A percentile compares a stretch with the other conserved stretches of the same genome.
Evolutionary conservation across 163 green algal species (phyloP).

Genomic region (Scenedesmus sp.): DNA sequence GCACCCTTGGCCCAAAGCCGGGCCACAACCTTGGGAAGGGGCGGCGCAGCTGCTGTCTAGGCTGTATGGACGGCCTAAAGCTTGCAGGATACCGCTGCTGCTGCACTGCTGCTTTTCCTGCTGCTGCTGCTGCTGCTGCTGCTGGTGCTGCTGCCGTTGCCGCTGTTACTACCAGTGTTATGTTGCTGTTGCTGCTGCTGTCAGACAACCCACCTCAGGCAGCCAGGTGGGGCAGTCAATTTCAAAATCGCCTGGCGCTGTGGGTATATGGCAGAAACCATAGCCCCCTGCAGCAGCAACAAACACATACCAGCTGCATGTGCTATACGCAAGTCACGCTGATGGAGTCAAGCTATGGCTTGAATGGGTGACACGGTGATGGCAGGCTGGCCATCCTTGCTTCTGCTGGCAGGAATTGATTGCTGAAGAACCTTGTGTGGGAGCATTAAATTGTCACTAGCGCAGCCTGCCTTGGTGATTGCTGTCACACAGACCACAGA

Average conservation of each 20-base stretch:
- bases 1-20: background rate
- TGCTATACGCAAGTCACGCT: too few relatives aligned
- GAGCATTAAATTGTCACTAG: background rate
- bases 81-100: background rate
- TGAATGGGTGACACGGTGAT: too few relatives aligned
- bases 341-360: too few relatives aligned
- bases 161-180: background rate
- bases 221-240: constrained; percentile 83
- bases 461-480: background rate
- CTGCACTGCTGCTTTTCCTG: background rate
- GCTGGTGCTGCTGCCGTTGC: background rate
- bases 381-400: background rate
- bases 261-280: constrained; percentile 86
- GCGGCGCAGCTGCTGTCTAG: background rate
- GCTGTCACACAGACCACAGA: background rate
- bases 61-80: background rate
- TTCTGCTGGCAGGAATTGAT: background rate
- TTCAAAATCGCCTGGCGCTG: constrained; percentile 76
- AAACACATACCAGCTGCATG: background rate
- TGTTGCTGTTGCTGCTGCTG: background rate
- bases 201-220: constrained; percentile 69
- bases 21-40: too few relatives aligned
- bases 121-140: background rate
- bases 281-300: constrained; percentile 76
- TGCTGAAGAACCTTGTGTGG: background rate